A percentile compares a stretch with the other conserved stretches of the same genome.
phyloP scores from a whole-genome alignment of 2,329 filamentous ascomycete genomes.

The Aschersonia sp. region DNA sequence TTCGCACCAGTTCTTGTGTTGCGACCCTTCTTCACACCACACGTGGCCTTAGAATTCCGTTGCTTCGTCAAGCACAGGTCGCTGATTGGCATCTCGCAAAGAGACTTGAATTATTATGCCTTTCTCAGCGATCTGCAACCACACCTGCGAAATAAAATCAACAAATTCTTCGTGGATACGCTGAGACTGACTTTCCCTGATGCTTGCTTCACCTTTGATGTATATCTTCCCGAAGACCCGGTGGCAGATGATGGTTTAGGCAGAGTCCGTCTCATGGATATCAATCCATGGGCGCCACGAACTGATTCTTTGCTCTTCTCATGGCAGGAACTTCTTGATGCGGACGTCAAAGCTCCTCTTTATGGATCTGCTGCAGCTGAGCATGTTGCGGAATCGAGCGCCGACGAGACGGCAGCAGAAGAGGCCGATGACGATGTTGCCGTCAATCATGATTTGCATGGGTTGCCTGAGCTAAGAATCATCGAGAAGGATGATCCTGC shows the following conservation, averaged over 20 bases:
- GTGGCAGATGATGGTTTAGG: constrained; percentile 45
- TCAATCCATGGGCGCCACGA: constrained; percentile 84
- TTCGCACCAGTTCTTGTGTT: constrained; percentile 73
- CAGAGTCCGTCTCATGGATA: constrained; percentile 73
- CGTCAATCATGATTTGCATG: constrained; percentile 39
- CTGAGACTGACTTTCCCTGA: constrained; percentile 72
- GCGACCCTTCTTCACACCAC: constrained; percentile 74
- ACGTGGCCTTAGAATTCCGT: constrained; percentile 84
- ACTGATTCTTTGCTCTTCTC: constrained; percentile 84
- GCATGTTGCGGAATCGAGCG: constrained; percentile 16
- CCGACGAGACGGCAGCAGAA: constrained; percentile 21
- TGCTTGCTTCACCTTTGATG: constrained; percentile 73
- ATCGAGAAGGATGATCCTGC: constrained; percentile 76
- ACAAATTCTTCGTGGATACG: constrained; percentile 61
- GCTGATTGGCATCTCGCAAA: constrained; percentile 72
- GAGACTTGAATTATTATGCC: constrained; percentile 80
- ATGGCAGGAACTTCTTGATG: constrained; percentile 72
- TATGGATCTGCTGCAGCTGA: constrained; percentile 27
- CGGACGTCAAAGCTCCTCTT: constrained; percentile 46
- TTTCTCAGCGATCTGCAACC: constrained; percentile 56
- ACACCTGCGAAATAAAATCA: constrained; percentile 52
- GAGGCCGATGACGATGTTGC: constrained; percentile 22
- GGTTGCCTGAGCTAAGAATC: constrained; percentile 65
- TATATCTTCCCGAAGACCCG: constrained; percentile 66
- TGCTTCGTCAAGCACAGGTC: constrained; percentile 80